phyloP scores from a whole-genome alignment of 495 filamentous ascomycete genomes.

The Aspergillus bertholletiae region DNA sequence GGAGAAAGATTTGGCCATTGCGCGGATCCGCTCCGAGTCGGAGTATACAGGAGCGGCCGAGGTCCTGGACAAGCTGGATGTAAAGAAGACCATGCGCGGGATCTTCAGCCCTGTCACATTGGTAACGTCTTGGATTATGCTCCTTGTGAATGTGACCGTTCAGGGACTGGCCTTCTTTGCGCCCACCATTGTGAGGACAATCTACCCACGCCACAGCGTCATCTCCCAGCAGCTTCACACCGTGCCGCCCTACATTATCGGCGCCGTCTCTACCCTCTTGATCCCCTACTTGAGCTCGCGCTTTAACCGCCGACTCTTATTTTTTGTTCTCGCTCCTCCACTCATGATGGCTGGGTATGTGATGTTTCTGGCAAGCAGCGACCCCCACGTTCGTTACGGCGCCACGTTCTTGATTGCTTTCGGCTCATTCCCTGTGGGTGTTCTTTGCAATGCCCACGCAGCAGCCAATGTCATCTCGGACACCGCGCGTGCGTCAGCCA shows the following conservation, averaged over 20 bases:
- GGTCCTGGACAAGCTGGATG: slow-evolving; percentile 51
- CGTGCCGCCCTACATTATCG: slow-evolving; percentile 68
- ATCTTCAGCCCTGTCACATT: slow-evolving; percentile 50
- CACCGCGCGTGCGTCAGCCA: slow-evolving; percentile 61
- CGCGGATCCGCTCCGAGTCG: slow-evolving; percentile 56
- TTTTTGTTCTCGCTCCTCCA: slow-evolving; percentile 44
- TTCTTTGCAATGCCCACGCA: slow-evolving; percentile 62
- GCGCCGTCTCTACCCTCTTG: slow-evolving; percentile 61
- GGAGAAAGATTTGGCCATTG: slow-evolving; percentile 60
- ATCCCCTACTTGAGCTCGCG: slow-evolving; percentile 60
- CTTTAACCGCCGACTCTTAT: slow-evolving; percentile 47
- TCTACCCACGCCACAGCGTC: slow-evolving; percentile 51
- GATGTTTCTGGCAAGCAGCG: slow-evolving; percentile 61
- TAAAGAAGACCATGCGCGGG: slow-evolving; percentile 40
- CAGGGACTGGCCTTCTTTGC: slow-evolving; percentile 64
- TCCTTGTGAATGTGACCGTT: slow-evolving; percentile 54
- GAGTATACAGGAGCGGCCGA: slow-evolving; percentile 62
- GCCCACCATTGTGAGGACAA: slow-evolving; percentile 66
- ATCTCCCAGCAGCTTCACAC: slow-evolving; percentile 63
- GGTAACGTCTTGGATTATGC: slow-evolving; percentile 44
- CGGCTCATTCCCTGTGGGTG: slow-evolving; percentile 53
- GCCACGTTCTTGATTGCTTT: slow-evolving; percentile 66
- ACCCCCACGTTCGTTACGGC: slow-evolving; percentile 58
- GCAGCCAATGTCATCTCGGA: slow-evolving; percentile 69
- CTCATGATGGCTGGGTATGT: slow-evolving; percentile 67